Base-by-base conservation (phyloP, 1,139 yeast species). In the Candida neerlandica region DNA sequence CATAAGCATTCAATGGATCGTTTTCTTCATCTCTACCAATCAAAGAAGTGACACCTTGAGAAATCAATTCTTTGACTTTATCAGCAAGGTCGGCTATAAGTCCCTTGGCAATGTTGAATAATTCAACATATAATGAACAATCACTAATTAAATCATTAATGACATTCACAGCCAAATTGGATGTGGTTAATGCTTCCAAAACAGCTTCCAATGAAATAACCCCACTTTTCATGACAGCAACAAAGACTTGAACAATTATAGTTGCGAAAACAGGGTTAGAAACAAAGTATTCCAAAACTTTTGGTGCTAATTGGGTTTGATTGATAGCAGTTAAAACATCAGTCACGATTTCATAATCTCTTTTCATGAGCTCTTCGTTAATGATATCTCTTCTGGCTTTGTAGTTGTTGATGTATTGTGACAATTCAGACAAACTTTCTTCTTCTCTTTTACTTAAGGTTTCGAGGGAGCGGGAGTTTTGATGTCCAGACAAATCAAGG, bases 311-410 rank as follows among this genome's bases (percentile, higher is more conserved):
- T 43, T 71, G 62, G 42, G 79, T 66, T 52, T 72, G 67, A 51
- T 73, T 66, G 45, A 75, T 63, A 42, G 75, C 71, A 14, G 70
- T 55, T 56, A 75, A 73, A 12, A 75, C 75, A 50, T 70, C 66
- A 48, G 80, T 75, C 43, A 75, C 79, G 54, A 75, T 67, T 51
- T 64, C 60, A 54, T 69, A 67, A 51, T 73, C 72, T 59, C 70
- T 67, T 49, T 64, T 60, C 38, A 62, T 56, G 32, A 73, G 58
- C 26, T 58, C 65, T 11, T 51, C 51, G 39, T 64, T 62, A 34
- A 65, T 55, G 32, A 62, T 66, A 45, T 69, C 73, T 58, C 78
- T 70, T 57, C 71, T 71, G 15, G 58, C 51, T 49, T 60, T 66
- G 50, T 69, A 55, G 33, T 62, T 60, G 14, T 61, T 56, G 41